A percentile compares a stretch with the other conserved stretches of the same genome.
phyloP scores from a whole-genome alignment of 345 rosid genomes.

The Erucastrum elatum region DNA sequence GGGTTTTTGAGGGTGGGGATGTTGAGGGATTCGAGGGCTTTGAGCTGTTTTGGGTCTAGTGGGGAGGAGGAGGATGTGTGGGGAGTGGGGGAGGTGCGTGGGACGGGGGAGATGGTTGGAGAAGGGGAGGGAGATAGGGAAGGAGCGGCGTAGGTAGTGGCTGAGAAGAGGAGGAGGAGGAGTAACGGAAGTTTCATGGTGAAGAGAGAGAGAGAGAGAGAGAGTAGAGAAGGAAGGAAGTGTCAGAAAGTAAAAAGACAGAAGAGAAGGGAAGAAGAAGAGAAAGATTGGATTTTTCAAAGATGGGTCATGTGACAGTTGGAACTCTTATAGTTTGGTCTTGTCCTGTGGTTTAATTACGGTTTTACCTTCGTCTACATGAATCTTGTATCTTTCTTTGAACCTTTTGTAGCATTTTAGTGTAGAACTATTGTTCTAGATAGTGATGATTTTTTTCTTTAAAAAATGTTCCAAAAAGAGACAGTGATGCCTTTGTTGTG shows the following conservation, averaged over 20 bases:
- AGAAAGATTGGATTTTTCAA: slow-evolving; percentile 33
- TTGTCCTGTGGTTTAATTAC: slow-evolving; percentile 22
- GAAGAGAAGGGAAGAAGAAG: neutral
- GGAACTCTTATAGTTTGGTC: slow-evolving; percentile 14
- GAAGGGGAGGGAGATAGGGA: slow-evolving; percentile 40
- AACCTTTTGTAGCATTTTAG: neutral
- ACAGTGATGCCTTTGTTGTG: neutral
- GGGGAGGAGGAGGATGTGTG: slow-evolving; percentile 42
- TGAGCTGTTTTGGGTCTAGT: slow-evolving; percentile 75
- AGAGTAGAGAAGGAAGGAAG: neutral
- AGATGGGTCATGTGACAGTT: slow-evolving; percentile 46
- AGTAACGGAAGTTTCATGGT: slow-evolving; percentile 49
- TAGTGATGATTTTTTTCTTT: neutral
- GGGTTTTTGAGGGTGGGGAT: slow-evolving; percentile 67
- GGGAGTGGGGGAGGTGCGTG: slow-evolving; percentile 16
- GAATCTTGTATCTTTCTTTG: neutral
- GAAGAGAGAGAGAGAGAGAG: slow-evolving; percentile 32
- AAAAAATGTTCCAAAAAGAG: neutral
- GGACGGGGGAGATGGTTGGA: slow-evolving; percentile 26
- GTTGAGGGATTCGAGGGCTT: slow-evolving; percentile 72
- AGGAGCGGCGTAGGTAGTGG: slow-evolving; percentile 36
- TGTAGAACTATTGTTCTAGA: neutral
- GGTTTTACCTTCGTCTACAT: slow-evolving; percentile 8
- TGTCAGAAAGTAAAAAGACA: slow-evolving; percentile 28
- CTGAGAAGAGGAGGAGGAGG: slow-evolving; percentile 36